Percentiles rank a stretch among this genome's conserved stretches.
Conservation (phyloP, 2,329 filamentous ascomycete species). For the Botrytis porri region DNA sequence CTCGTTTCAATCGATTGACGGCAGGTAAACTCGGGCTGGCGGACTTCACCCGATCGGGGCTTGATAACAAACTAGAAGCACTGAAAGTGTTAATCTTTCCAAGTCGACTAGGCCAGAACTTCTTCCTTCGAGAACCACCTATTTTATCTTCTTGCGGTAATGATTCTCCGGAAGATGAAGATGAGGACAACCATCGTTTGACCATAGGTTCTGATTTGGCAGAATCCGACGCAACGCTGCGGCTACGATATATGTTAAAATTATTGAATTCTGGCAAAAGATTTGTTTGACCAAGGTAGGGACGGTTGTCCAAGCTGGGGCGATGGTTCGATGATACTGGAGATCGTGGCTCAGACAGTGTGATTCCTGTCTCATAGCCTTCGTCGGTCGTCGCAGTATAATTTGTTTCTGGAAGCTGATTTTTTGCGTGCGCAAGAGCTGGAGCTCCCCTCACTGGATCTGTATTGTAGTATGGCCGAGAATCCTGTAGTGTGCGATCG, state of each 20-base stretch:
- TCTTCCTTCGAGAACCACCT: neutral
- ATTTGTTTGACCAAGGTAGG: neutral
- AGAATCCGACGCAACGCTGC: neutral
- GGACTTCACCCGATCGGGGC: neutral
- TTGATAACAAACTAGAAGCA: neutral
- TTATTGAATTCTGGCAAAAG: neutral
- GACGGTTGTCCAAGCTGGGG: neutral
- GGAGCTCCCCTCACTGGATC: neutral
- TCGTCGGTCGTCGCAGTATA: neutral
- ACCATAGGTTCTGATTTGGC: conserved; percentile 11
- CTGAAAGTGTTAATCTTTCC: conserved; percentile 1
- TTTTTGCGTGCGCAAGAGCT: neutral
- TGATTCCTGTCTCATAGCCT: conserved; percentile 1
- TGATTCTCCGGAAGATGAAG: conserved; percentile 14
- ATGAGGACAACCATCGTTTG: conserved; percentile 4
- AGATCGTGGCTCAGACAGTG: neutral
- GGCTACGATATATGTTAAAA: conserved; percentile 10
- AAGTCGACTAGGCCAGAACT: neutral
- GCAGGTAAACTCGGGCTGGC: neutral
- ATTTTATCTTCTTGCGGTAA: neutral
- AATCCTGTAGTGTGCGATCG: conserved; percentile 2
- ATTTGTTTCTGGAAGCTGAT: neutral
- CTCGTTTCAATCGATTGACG: neutral
- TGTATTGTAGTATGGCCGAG: neutral
- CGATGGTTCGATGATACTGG: neutral